Conservation (phyloP, 805 yeast species). For the Barnettozyma sp. region DNA sequence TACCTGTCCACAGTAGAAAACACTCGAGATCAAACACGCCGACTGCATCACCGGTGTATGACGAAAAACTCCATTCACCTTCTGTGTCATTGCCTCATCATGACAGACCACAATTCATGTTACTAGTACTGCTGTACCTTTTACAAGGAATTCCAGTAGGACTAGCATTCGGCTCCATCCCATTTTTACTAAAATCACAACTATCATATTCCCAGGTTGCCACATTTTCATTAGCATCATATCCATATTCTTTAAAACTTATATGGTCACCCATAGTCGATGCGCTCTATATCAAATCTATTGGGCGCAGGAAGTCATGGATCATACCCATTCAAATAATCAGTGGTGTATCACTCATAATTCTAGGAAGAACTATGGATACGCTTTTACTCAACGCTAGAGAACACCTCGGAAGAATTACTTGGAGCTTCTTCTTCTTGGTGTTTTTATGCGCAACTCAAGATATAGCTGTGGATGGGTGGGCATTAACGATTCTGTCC, state of each 20-base stretch:
- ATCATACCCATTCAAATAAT: conserved; percentile 84
- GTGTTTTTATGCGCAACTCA: conserved; percentile 94
- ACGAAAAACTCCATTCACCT: conserved; percentile 5
- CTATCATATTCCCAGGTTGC: conserved; percentile 88
- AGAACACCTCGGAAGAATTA: conserved; percentile 46
- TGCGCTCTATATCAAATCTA: conserved; percentile 55
- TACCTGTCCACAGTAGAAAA: conserved; percentile 9
- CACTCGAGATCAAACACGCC: conserved; percentile 2
- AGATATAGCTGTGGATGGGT: conserved; percentile 98
- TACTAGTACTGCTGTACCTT: conserved; percentile 68
- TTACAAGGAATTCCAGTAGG: conserved; percentile 98
- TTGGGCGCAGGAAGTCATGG: conserved; percentile 91
- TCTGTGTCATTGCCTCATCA: conserved; percentile 24
- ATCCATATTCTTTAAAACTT: conserved; percentile 88
- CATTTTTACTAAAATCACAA: conserved; percentile 78
- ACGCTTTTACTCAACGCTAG: conserved; percentile 42
- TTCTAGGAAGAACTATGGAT: conserved; percentile 56
- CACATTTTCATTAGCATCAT: conserved; percentile 82
- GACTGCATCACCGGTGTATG: background rate
- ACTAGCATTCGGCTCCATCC: conserved; percentile 88
- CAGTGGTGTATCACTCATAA: conserved; percentile 62
- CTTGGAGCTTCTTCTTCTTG: conserved; percentile 64
- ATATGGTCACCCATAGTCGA: conserved; percentile 97
- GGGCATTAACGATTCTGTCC: conserved; percentile 89
- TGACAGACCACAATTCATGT: conserved; percentile 70